Percentiles rank a stretch among this genome's conserved stretches.
These are phyloP conservation scores for Trichoderma oligosporum DNA, from an alignment of 2,329 filamentous ascomycete genomes.

Conservation along the genomic window DNA sequence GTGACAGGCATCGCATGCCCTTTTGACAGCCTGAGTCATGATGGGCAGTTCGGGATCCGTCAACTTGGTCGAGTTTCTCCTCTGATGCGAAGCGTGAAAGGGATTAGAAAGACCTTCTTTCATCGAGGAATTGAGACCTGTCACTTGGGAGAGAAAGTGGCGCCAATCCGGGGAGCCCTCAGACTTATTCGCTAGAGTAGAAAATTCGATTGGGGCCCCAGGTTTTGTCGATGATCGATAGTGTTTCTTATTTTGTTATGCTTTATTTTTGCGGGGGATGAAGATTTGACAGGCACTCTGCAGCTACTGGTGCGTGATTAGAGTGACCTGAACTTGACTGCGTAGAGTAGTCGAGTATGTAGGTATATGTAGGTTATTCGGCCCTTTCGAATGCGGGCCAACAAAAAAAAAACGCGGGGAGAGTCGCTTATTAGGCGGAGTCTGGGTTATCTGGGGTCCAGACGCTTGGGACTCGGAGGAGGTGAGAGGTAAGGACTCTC, in stretches of 20 bases:
- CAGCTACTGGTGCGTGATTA: slow-evolving; percentile 2
- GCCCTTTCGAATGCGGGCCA: slow-evolving; percentile 22
- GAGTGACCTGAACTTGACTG: not conserved
- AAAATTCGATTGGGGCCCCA: not conserved
- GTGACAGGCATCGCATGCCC: slow-evolving; percentile 70
- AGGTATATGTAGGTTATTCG: slow-evolving; percentile 20
- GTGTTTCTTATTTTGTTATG: not conserved
- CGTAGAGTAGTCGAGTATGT: not conserved
- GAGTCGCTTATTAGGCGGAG: slow-evolving; percentile 21
- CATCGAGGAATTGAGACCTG: not conserved
- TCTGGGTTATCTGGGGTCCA: slow-evolving; percentile 16
- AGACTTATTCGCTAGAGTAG: slow-evolving; percentile 6
- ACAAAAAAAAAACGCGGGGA: slow-evolving; percentile 19
- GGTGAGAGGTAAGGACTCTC: not conserved
- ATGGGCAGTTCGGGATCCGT: slow-evolving; percentile 20
- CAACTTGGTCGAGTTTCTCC: not conserved
- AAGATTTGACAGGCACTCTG: slow-evolving; percentile 2
- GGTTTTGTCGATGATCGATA: not conserved
- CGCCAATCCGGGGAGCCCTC: slow-evolving; percentile 12
- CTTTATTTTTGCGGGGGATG: not conserved
- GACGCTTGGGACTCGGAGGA: slow-evolving; percentile 5
- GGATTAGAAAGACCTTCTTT: not conserved
- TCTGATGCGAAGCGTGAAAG: not conserved
- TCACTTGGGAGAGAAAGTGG: not conserved
- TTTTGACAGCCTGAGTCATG: slow-evolving; percentile 53